A percentile compares a stretch with the other conserved stretches of the same genome.
phyloP scores from a whole-genome alignment of 2,329 filamentous ascomycete species.

The Cladorrhinum sp. region DNA sequence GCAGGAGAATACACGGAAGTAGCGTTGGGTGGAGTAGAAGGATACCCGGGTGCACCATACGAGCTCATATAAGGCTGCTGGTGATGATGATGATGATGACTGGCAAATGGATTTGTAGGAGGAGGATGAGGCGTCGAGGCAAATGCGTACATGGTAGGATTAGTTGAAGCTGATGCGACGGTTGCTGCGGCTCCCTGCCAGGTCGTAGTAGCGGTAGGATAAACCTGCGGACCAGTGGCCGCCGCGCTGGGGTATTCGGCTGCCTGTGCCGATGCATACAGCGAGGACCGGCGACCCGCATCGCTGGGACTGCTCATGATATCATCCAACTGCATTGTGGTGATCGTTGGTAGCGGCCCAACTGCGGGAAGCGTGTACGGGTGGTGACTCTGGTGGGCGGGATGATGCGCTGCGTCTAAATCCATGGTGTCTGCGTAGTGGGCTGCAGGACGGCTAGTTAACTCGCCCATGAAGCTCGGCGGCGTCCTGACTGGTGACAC shows the following conservation, averaged over 20 bases:
- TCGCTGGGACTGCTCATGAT: constrained; percentile 42
- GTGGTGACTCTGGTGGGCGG: not conserved
- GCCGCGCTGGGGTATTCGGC: constrained; percentile 42
- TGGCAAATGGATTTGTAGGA: too few relatives aligned
- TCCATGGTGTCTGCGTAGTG: constrained; percentile 37
- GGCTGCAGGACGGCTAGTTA: constrained; percentile 41
- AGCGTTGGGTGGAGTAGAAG: not conserved
- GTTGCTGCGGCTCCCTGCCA: constrained; percentile 38
- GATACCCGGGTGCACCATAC: not conserved
- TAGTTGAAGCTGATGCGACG: constrained; percentile 39
- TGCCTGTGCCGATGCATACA: constrained; percentile 36
- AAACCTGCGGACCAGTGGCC: constrained; percentile 32
- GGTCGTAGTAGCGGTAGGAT: constrained; percentile 9
- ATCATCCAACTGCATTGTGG: constrained; percentile 42
- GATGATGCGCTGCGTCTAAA: not conserved
- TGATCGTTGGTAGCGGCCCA: constrained; percentile 34
- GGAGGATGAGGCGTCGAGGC: constrained; percentile 25
- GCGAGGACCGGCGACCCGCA: constrained; percentile 43
- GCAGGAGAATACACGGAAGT: not conserved
- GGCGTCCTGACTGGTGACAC: constrained; percentile 37
- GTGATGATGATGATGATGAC: not conserved
- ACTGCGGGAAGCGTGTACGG: not conserved
- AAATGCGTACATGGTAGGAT: constrained; percentile 46
- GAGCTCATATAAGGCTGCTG: constrained; percentile 32
- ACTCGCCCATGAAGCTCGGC: constrained; percentile 40